Base-by-base conservation (phyloP, 257 asterid genomes). In the Solanum sejunctum region DNA sequence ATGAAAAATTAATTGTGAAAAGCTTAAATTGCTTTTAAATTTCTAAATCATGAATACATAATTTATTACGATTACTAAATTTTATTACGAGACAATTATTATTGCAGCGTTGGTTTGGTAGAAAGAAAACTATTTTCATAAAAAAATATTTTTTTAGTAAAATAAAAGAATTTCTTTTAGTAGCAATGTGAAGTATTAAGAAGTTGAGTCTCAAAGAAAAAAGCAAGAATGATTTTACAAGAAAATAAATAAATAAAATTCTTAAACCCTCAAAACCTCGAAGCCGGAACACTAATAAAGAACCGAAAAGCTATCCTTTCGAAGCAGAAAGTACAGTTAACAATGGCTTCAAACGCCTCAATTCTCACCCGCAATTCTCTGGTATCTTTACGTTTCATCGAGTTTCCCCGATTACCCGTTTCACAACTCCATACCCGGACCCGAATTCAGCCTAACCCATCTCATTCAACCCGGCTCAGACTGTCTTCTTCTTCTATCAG, bases 321-420 rank as follows among this genome's bases (percentile, higher is more conserved):
- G 56, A 47, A 84, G 58, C 41, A 55, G 49, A 12, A 72, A 60
- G 52, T 83, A 45, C 80, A 28, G 88, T 73, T 83, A 21, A 23
- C 66, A 88, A 84, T 87, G 93, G 89, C 90, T 49, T 80, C 88
- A 52, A 87, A n/a, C 43, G 88, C 93, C 18, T 87, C 90, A 55
- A 70, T 75, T 16, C 26, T 87, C 72, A 64, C 88, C 60, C 71
- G 87, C 36, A 88, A 86, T 85, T 87, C 87, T 66, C 85, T 64
- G 23, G 55, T 70, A 47, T 81, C 86, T 3, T 82, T 87, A 60
- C 90, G 87, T 39, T 49, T 84, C 71, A 20, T 86, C 28, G 52
- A 69, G 60, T 72, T 83, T 41, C 82, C 88, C 72, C 60, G 88
- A 80, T 77, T 28, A 71, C 82, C 86, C 85, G 73, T 72, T 83